Evolutionary conservation across 345 rosid species (phyloP), one percentile per base, ranked within the genome.

Genomic region (Eucalyptus lansdowneana): DNA sequence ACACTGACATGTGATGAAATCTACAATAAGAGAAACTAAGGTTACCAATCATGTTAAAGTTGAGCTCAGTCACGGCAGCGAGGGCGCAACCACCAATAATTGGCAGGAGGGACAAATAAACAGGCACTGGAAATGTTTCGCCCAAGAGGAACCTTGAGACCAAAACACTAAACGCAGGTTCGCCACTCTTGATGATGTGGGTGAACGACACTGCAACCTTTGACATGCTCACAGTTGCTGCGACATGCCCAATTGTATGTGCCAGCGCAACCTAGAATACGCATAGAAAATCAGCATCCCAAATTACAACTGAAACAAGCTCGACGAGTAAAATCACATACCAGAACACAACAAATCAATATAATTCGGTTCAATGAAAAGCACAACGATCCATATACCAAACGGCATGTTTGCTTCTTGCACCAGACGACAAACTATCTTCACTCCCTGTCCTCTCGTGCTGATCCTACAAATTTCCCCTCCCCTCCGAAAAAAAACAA

Each of bases 181-280:
- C 99, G 44, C 98, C 99, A 91, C 99, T 98, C 94, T 98, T 98
- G 92, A 98, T 97, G 90, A 98, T 97, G 90, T 98, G 99, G 40
- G 99, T 98, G 94, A 98, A 98, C 8, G 99, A 98, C 72, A 98
- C 99, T n/a, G 99, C 99, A 90, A 98, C 99, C 93, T 98, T 98
- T 37, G 99, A 98, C 99, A 98, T 98, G 88, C 99, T 98, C 92
- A 98, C 99, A 2, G 99, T 98, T 69, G 99, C 99, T 49, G 99
- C 99, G 86, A 98, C 99, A 92, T 98, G 99, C 91, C 99, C 99
- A 88, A 98, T 97, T 87, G 99, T 96, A 86, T 98, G 99, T 31
- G 99, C 99, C 93, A 98, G 97, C 67, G 99, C 99, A 93, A 98
- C 99, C 99, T 98, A 40, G 85, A 83, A 19, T 58, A 6, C 81